A percentile compares a stretch with the other conserved stretches of the same genome.
Conservation (phyloP, 2,329 filamentous ascomycete genomes). For the Teratosphaeria gauchensis region DNA sequence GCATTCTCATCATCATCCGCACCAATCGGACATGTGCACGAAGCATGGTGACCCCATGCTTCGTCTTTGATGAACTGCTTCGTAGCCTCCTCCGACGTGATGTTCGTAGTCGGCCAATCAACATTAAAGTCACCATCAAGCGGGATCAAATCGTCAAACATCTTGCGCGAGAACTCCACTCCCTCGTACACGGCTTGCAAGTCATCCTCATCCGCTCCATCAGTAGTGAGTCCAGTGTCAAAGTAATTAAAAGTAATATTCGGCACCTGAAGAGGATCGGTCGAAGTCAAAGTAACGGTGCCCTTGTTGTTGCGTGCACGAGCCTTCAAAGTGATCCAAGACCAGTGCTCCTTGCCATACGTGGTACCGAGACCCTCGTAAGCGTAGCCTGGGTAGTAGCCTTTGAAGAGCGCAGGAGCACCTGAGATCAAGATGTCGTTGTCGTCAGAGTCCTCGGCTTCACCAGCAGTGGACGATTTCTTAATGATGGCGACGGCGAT, state of each 20-base stretch:
- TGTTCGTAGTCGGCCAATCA: slow-evolving; percentile 30
- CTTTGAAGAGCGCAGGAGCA: slow-evolving; percentile 41
- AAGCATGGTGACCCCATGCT: slow-evolving; percentile 50
- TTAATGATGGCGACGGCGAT: slow-evolving; percentile 42
- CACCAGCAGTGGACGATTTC: slow-evolving; percentile 27
- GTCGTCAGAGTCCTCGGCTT: slow-evolving; percentile 27
- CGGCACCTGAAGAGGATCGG: slow-evolving; percentile 54
- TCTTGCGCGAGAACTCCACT: slow-evolving; percentile 40
- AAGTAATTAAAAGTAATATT: slow-evolving; percentile 55
- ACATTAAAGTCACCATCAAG: slow-evolving; percentile 35
- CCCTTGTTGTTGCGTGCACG: slow-evolving; percentile 50
- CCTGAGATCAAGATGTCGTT: slow-evolving; percentile 49
- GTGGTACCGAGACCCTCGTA: slow-evolving; percentile 25
- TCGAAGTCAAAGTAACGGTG: slow-evolving; percentile 32
- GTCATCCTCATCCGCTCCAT: slow-evolving; percentile 26
- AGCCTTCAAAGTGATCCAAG: slow-evolving; percentile 44
- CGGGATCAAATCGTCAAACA: slow-evolving; percentile 27
- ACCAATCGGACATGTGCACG: slow-evolving; percentile 48
- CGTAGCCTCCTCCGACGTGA: slow-evolving; percentile 31
- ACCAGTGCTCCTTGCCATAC: slow-evolving; percentile 29
- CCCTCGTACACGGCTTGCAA: slow-evolving; percentile 46
- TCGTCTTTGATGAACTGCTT: slow-evolving; percentile 41
- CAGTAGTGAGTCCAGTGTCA: slow-evolving; percentile 25
- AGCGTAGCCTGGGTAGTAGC: slow-evolving; percentile 35
- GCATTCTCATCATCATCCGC: slow-evolving; percentile 43